Evolutionary conservation across 1,139 yeast genomes (phyloP).

Genomic region (Hyphopichia khmerensis): DNA sequence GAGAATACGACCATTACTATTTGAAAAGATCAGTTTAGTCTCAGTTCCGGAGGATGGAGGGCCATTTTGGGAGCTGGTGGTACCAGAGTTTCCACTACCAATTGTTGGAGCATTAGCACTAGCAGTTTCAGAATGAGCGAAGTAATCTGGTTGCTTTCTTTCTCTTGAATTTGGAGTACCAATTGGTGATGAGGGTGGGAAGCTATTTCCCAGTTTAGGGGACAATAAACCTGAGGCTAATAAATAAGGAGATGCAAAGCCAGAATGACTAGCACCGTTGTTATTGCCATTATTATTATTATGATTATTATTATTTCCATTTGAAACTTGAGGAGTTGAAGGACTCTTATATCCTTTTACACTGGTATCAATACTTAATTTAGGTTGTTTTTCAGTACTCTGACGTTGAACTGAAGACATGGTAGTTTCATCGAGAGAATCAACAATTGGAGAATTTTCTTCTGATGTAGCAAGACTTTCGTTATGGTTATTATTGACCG

Average conservation of each 20-base stretch:
- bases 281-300: neutral
- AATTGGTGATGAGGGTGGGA: conserved; percentile 15
- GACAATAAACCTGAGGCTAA: conserved; percentile 57
- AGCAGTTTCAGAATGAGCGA: neutral
- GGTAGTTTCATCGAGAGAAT: conserved; percentile 33
- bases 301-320: neutral
- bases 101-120: neutral
- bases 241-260: conserved; percentile 61
- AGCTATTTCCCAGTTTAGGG: conserved; percentile 36
- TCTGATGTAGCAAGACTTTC: conserved; percentile 14
- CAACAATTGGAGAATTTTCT: conserved; percentile 25
- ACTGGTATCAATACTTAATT: conserved; percentile 35
- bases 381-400: conserved; percentile 20
- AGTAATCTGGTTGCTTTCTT: conserved; percentile 1
- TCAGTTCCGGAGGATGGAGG: conserved; percentile 8
- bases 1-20: conserved; percentile 23
- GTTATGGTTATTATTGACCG: conserved; percentile 2
- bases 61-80: conserved; percentile 1
- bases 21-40: conserved; percentile 22
- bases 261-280: conserved; percentile 23
- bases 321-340: conserved; percentile 28
- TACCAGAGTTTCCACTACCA: neutral
- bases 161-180: conserved; percentile 18
- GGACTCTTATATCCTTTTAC: conserved; percentile 21
- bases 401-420: conserved; percentile 17